Conservation (phyloP, 257 asterid genomes). For the Euphrasia confusa region DNA sequence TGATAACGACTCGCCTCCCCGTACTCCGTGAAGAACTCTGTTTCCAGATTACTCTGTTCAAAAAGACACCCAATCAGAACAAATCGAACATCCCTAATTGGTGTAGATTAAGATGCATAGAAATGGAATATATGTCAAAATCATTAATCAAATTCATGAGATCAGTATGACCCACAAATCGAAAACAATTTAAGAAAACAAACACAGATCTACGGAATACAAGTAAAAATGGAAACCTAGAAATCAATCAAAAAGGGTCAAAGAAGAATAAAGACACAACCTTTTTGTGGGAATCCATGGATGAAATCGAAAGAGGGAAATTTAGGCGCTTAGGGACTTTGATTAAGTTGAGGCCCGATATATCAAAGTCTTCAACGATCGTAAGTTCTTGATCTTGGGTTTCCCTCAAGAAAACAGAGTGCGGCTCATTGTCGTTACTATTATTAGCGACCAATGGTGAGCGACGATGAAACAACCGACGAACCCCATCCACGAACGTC, state of each 20-base stretch:
- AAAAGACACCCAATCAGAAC: slow-evolving; percentile 23
- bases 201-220: slow-evolving; percentile 28
- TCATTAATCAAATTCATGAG: too few relatives aligned
- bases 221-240: neutral
- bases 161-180: too few relatives aligned
- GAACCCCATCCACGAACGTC: slow-evolving; percentile 85
- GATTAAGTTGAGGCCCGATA: slow-evolving; percentile 57
- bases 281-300: slow-evolving; percentile 85
- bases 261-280: slow-evolving; percentile 25
- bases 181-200: too few relatives aligned
- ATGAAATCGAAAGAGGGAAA: slow-evolving; percentile 34
- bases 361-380: slow-evolving; percentile 55
- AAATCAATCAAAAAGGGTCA: neutral
- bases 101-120: too few relatives aligned
- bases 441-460: slow-evolving; percentile 28
- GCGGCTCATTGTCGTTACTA: slow-evolving; percentile 31
- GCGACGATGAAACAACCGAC: slow-evolving; percentile 74
- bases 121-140: too few relatives aligned
- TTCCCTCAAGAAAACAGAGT: slow-evolving; percentile 21
- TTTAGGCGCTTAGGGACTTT: slow-evolving; percentile 63
- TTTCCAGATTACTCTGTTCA: slow-evolving; percentile 56
- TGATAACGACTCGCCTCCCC: slow-evolving; percentile 93
- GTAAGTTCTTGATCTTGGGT: slow-evolving; percentile 8
- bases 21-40: slow-evolving; percentile 90
- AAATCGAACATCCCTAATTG: neutral